Evolutionary conservation across 768 basidiomycete species (phyloP).

Genomic region (Cubamyces sp.): DNA sequence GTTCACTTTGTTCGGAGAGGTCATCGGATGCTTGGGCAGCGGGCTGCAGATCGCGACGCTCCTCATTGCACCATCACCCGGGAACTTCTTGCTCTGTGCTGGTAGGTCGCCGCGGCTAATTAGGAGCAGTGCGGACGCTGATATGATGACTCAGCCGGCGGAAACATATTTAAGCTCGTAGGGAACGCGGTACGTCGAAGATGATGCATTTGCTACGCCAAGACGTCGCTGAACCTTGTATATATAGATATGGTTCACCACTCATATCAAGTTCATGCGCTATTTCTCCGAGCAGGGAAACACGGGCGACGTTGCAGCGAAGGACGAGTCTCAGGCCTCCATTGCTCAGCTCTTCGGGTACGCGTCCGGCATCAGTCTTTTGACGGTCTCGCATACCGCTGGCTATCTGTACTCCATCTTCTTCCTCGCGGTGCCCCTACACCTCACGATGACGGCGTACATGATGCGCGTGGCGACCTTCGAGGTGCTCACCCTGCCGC

Average conservation of each 20-base stretch:
- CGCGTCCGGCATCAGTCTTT: conserved; percentile 33
- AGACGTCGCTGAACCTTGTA: not conserved
- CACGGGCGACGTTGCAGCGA: conserved; percentile 36
- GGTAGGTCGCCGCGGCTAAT: conserved; percentile 16
- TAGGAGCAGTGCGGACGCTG: not conserved
- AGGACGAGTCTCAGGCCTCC: conserved; percentile 37
- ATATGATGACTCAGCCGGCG: conserved; percentile 26
- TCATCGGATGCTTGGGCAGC: conserved; percentile 28
- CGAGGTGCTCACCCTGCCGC: conserved; percentile 35
- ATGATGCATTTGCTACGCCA: not conserved
- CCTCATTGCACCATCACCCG: conserved; percentile 27
- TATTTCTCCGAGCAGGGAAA: conserved; percentile 34
- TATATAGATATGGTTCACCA: conserved; percentile 35
- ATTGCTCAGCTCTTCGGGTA: conserved; percentile 34
- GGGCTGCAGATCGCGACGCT: conserved; percentile 34
- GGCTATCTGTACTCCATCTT: conserved; percentile 35
- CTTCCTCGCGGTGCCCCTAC: conserved; percentile 28
- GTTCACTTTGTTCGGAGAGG: conserved; percentile 32
- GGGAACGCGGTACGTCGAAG: conserved; percentile 31
- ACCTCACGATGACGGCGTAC: conserved; percentile 29
- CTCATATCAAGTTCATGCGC: conserved; percentile 36
- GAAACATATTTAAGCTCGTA: conserved; percentile 36
- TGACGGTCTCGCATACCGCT: conserved; percentile 34
- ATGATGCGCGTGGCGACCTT: conserved; percentile 36
- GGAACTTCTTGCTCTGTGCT: conserved; percentile 33